phyloP scores from a whole-genome alignment of 106 monocot genomes.

The Dendrobium chrysotoxum region DNA sequence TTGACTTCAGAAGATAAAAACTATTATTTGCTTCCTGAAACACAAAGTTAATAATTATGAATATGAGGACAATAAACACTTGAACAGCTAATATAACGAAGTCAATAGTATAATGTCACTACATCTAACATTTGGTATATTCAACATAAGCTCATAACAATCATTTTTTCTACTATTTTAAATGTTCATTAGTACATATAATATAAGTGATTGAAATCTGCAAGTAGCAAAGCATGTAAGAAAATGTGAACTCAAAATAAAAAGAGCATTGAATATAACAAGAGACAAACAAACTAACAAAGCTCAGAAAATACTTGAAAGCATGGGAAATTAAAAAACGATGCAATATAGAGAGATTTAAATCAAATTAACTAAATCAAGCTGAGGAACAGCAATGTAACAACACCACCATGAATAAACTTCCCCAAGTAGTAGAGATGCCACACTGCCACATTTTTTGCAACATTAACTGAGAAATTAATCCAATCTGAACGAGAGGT shows the following conservation, averaged over 20 bases:
- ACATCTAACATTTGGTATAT: neutral
- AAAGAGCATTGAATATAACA: neutral
- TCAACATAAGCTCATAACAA: neutral
- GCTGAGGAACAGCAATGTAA: neutral
- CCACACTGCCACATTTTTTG: neutral
- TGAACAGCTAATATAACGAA: neutral
- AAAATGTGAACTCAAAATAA: neutral
- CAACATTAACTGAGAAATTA: neutral
- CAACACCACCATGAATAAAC: neutral
- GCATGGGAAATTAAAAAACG: neutral
- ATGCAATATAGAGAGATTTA: neutral
- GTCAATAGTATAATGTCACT: neutral
- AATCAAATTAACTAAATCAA: neutral
- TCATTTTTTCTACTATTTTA: neutral
- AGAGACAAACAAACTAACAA: neutral
- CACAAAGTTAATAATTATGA: neutral
- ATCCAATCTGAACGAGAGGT: neutral
- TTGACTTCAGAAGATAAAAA: neutral
- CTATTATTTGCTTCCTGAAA: conserved; percentile 2
- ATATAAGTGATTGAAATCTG: neutral
- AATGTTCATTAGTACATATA: neutral
- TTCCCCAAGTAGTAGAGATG: neutral
- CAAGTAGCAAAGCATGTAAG: neutral
- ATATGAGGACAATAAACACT: neutral
- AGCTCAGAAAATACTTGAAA: neutral